phyloP scores from a whole-genome alignment of 2,329 filamentous ascomycete species.

The Tolypocladium capitatum region DNA sequence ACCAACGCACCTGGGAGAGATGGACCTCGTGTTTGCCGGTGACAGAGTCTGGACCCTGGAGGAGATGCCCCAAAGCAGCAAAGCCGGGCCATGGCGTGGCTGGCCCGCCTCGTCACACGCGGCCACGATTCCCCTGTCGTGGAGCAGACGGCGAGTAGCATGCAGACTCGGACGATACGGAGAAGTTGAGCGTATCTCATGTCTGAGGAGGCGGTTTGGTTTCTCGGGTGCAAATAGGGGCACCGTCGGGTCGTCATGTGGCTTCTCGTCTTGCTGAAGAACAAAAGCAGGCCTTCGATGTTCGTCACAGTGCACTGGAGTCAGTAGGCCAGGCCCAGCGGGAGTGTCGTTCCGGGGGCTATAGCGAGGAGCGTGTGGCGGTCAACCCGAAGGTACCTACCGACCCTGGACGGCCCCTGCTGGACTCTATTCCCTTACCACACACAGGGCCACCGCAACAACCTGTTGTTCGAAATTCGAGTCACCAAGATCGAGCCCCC shows the following conservation, averaged over 20 bases:
- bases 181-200: slow-evolving; percentile 4
- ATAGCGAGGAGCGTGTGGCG: too few species aligned
- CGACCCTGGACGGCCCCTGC: too few species aligned
- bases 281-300: not conserved
- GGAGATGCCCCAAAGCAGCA: slow-evolving; percentile 36
- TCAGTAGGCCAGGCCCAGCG: too few species aligned
- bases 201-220: slow-evolving; percentile 16
- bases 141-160: not conserved
- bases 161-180: not conserved
- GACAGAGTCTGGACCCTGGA: slow-evolving; percentile 52
- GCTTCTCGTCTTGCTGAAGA: too few species aligned
- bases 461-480: too few species aligned
- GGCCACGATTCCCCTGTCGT: not conserved
- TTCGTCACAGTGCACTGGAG: too few species aligned
- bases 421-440: too few species aligned
- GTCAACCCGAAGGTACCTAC: too few species aligned
- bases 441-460: too few species aligned
- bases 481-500: too few species aligned
- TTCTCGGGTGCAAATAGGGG: not conserved
- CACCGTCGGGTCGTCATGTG: too few species aligned
- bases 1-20: slow-evolving; percentile 60
- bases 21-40: slow-evolving; percentile 58
- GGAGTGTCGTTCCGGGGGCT: too few species aligned
- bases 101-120: slow-evolving; percentile 4
- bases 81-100: slow-evolving; percentile 2